Evolutionary conservation across 192 early-diverging fungal species (phyloP).

Genomic region (Dissophora ornata): DNA sequence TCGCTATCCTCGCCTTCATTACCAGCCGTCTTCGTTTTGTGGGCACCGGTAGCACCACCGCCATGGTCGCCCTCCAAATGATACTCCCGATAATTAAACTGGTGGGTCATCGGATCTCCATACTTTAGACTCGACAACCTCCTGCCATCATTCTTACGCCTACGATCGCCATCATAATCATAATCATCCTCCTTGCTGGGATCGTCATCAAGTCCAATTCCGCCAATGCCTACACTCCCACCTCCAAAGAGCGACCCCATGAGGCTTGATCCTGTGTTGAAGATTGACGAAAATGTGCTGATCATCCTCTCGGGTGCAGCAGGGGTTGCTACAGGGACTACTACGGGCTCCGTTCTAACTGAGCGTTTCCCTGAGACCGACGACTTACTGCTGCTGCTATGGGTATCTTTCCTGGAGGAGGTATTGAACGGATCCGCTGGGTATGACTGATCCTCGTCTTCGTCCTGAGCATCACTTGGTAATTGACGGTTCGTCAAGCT

Average conservation of each 20-base stretch:
- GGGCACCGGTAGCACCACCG: background rate
- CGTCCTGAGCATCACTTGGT: too few relatives aligned
- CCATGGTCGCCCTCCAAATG: background rate
- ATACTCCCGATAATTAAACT: conserved; percentile 10
- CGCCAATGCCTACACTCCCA: background rate
- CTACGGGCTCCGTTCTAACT: too few relatives aligned
- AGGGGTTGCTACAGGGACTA: background rate
- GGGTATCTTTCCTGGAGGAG: too few relatives aligned
- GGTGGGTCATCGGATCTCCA: conserved; percentile 7
- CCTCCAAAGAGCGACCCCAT: conserved; percentile 22
- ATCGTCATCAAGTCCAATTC: too few relatives aligned
- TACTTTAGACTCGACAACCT: conserved; percentile 15
- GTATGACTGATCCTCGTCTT: background rate
- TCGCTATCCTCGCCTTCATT: conserved; percentile 20
- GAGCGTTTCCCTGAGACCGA: too few relatives aligned
- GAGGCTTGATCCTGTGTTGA: conserved; percentile 38
- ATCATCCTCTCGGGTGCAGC: conserved; percentile 11
- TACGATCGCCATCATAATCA: background rate
- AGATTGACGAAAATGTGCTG: conserved; percentile 25
- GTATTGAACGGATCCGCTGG: conserved; percentile 11
- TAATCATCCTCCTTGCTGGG: background rate
- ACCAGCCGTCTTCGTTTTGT: background rate
- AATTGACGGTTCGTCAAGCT: background rate
- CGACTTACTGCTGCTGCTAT: background rate
- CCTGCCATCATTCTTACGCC: background rate